A percentile compares a stretch with the other conserved stretches of the same genome.
phyloP scores from a whole-genome alignment of 257 asterid genomes.

The Echites panduratus region DNA sequence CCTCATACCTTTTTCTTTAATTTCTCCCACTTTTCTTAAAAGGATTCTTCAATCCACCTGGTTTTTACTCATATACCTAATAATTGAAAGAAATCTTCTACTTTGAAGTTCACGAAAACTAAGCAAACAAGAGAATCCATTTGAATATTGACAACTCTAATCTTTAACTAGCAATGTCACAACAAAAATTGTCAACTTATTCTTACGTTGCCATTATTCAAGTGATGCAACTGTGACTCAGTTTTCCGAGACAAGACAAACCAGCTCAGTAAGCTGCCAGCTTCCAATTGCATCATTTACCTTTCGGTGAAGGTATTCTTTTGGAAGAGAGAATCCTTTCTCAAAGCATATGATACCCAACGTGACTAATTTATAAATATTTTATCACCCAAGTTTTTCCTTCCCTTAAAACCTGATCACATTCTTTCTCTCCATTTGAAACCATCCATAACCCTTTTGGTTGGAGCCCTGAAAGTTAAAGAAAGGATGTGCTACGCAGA shows the following conservation, averaged over 20 bases:
- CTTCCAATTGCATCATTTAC: neutral
- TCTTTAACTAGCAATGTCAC: no score
- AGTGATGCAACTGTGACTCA: conserved; percentile 5
- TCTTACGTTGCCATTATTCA: neutral
- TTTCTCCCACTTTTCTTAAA: neutral
- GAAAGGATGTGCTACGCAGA: conserved; percentile 5
- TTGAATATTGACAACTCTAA: no score
- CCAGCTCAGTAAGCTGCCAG: conserved; percentile 5
- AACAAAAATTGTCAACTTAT: neutral
- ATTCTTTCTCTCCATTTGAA: neutral
- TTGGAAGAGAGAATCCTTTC: neutral
- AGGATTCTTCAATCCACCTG: neutral
- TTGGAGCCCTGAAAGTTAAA: neutral
- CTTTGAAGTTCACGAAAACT: neutral
- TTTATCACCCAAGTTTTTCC: neutral
- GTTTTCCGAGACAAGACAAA: conserved; percentile 7
- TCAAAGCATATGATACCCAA: neutral
- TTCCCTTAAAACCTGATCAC: neutral
- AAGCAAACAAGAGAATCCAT: no score
- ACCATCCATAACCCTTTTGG: neutral
- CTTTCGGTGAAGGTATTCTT: neutral
- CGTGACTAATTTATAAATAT: neutral
- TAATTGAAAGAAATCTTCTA: no score
- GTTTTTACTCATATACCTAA: no score
- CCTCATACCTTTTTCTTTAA: neutral